These are phyloP conservation scores for Agaricus blazei DNA, from an alignment of 768 basidiomycete genomes.

Conservation along the genomic window DNA sequence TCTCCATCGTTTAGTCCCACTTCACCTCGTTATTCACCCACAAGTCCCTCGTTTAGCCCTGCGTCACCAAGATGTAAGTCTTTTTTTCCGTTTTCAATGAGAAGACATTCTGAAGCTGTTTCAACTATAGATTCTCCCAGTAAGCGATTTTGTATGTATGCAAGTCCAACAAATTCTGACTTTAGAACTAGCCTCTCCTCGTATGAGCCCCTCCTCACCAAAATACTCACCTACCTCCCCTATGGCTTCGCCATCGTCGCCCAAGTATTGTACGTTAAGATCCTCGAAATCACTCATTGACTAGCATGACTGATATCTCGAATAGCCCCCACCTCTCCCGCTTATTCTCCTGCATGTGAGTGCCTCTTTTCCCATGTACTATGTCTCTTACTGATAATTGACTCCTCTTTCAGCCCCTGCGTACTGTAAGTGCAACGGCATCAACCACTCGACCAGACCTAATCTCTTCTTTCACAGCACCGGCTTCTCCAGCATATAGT, in stretches of 20 bases:
- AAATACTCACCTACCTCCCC: slow-evolving; percentile 94
- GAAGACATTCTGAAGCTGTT: slow-evolving; percentile 15
- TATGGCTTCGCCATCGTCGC: slow-evolving; percentile 83
- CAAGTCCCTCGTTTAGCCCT: slow-evolving; percentile 88
- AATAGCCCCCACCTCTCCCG: slow-evolving; percentile 79
- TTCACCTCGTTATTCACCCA: slow-evolving; percentile 85
- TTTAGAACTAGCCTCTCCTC: slow-evolving; percentile 56
- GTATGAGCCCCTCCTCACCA: slow-evolving; percentile 86
- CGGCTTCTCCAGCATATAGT: slow-evolving; percentile 82
- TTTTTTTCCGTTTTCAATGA: slow-evolving; percentile 8
- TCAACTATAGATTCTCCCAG: slow-evolving; percentile 67
- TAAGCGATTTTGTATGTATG: slow-evolving; percentile 32
- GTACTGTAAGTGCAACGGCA: slow-evolving; percentile 52
- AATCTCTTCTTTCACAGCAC: slow-evolving; percentile 40
- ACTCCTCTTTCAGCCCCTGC: slow-evolving; percentile 51
- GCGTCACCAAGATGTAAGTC: slow-evolving; percentile 86
- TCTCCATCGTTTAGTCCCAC: slow-evolving; percentile 90
- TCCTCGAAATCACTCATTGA: not conserved
- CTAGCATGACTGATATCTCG: slow-evolving; percentile 10
- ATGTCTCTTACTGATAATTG: not conserved
- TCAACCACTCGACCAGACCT: slow-evolving; percentile 11
- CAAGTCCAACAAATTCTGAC: slow-evolving; percentile 19
- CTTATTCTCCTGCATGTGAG: slow-evolving; percentile 86
- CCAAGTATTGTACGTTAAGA: slow-evolving; percentile 75
- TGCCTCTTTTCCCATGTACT: slow-evolving; percentile 14